These are phyloP conservation scores for Berkeleyomyces rouxiae DNA, from an alignment of 2,329 filamentous ascomycete species.

Conservation along the genomic window DNA sequence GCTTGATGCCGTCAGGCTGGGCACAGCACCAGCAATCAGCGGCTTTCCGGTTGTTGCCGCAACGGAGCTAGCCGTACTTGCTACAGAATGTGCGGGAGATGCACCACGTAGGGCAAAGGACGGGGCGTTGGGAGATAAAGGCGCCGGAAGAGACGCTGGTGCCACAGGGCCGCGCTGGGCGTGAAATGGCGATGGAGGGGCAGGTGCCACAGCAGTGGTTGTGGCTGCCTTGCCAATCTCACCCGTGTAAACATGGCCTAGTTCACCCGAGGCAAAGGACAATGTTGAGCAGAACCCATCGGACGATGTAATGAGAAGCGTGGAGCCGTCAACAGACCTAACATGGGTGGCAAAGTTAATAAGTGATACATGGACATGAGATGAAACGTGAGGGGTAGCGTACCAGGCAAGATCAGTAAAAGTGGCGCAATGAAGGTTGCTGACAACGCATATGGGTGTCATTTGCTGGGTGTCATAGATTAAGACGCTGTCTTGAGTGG, in stretches of 20 bases:
- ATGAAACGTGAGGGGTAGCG: constrained; percentile 19
- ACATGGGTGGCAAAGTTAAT: not conserved
- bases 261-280: constrained; percentile 66
- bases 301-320: constrained; percentile 83
- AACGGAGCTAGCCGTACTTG: constrained; percentile 48
- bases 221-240: constrained; percentile 56
- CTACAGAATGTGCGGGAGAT: constrained; percentile 26
- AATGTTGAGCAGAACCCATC: constrained; percentile 94
- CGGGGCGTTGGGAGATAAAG: constrained; percentile 34
- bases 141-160: constrained; percentile 64
- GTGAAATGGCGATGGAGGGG: constrained; percentile 42
- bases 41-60: constrained; percentile 20
- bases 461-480: constrained; percentile 96
- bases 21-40: constrained; percentile 60
- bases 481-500: constrained; percentile 86
- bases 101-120: constrained; percentile 15
- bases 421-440: constrained; percentile 91
- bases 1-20: constrained; percentile 57
- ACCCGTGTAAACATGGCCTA: constrained; percentile 66
- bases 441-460: constrained; percentile 83
- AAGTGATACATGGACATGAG: not conserved
- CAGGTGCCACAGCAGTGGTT: constrained; percentile 47
- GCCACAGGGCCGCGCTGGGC: constrained; percentile 36
- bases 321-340: constrained; percentile 34
- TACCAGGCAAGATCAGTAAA: constrained; percentile 96